These are phyloP conservation scores for Podaxis sp. DNA, from an alignment of 768 basidiomycete genomes.

Conservation along the genomic window DNA sequence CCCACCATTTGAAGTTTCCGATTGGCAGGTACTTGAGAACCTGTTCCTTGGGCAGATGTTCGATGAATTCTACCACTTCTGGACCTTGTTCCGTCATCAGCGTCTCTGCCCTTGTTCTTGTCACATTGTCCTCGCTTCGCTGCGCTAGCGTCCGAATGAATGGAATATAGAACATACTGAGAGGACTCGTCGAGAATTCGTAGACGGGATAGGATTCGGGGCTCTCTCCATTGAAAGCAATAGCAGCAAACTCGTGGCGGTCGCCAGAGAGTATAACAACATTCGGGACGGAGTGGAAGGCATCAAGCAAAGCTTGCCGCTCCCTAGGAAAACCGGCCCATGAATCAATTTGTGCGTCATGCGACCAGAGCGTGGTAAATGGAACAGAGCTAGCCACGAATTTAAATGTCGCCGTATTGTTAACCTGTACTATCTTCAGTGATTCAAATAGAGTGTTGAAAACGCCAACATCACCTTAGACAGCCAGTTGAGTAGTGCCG, in stretches of 20 bases:
- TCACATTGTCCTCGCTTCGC: constrained; percentile 44
- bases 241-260: constrained; percentile 76
- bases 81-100: constrained; percentile 26
- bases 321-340: constrained; percentile 69
- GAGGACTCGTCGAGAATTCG: constrained; percentile 70
- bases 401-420: constrained; percentile 72
- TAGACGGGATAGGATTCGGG: constrained; percentile 40
- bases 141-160: constrained; percentile 51
- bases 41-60: constrained; percentile 50
- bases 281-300: constrained; percentile 67
- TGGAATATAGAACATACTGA: constrained; percentile 71
- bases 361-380: constrained; percentile 70
- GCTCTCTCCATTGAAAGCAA: constrained; percentile 52
- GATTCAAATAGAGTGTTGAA: not conserved
- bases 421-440: constrained; percentile 41
- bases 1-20: constrained; percentile 70
- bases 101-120: constrained; percentile 29
- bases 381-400: constrained; percentile 76
- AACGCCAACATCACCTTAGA: constrained; percentile 37
- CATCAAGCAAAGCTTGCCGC: constrained; percentile 54
- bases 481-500: constrained; percentile 64
- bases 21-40: constrained; percentile 59
- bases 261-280: constrained; percentile 72
- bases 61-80: constrained; percentile 24
- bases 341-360: constrained; percentile 61